Evolutionary conservation across 164 flowering plant genomes (phyloP), one percentile per base, ranked within the genome.

Genomic region (Berberis thunbergii): DNA sequence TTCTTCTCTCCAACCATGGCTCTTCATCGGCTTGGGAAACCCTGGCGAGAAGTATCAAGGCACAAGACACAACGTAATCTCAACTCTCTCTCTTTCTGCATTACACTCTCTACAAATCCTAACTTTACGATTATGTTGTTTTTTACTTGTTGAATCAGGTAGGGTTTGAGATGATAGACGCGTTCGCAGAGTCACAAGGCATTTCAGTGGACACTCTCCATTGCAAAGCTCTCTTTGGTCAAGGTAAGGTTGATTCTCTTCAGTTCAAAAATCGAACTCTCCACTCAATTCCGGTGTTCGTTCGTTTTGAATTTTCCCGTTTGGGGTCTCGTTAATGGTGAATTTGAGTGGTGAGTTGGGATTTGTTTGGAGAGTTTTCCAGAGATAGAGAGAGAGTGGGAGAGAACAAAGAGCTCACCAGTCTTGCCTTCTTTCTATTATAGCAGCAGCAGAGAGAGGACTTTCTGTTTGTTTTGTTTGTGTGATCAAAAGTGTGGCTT

Each of bases 161-260:
- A 26, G 98, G 99, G 5, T 94, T 91, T 59, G 86, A 91, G 61
- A 84, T 94, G 91, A 81, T 94, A 52, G 96, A 94, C 70, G 84
- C 85, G 1, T 87, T 87, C 70, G 89, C 96, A 42, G 78, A 80
- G 59, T 86, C 95, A 11, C 80, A 67, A 48, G 86, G 89, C 64
- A 89, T 91, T 65, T 59, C 78, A 0, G 75, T 89, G 86, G 75
- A 79, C 45, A 67, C 73, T 1, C 76, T 81, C 61, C 86, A 84
- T 54, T 91, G 89, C 81, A 94, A 87, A 78, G 93, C 99, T 54
- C 49, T 87, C 4, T 87, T 91, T 70, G 99, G 96, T 48, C 79
- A 87, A 86, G 96, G 99, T 61, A 5, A 4, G 67, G 73, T 50
- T 4, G 13, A 64, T 62, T 39, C 38, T 48, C 3, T 61, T 61